Conservation (phyloP, 2,329 filamentous ascomycete species). For the Rosellinia necatrix region DNA sequence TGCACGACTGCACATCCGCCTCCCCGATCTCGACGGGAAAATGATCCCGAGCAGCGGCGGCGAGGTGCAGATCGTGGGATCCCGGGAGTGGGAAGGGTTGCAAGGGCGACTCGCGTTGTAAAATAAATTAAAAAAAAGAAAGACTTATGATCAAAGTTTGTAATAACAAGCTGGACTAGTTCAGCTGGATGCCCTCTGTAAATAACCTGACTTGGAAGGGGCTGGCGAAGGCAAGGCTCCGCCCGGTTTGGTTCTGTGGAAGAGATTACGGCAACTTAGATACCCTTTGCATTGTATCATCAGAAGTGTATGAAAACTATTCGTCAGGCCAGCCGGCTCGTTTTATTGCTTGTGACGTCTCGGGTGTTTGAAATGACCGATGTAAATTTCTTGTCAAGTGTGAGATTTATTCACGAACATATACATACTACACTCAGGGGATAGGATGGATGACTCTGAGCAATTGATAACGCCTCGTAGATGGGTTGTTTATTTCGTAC, state of each 20-base stretch:
- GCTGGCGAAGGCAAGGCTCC: not conserved
- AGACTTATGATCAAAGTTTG: constrained; percentile 11
- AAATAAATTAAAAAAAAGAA: not conserved
- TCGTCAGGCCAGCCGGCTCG: constrained; percentile 9
- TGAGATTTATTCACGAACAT: not conserved
- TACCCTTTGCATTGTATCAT: constrained; percentile 30
- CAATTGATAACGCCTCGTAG: constrained; percentile 1
- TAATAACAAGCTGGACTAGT: not conserved
- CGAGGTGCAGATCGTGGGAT: constrained; percentile 57
- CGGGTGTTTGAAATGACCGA: not conserved
- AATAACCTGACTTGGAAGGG: not conserved
- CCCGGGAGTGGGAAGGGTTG: constrained; percentile 59
- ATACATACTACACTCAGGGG: not conserved
- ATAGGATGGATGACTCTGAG: not conserved
- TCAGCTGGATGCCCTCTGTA: constrained; percentile 6
- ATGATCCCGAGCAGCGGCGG: constrained; percentile 42
- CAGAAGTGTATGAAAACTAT: constrained; percentile 17
- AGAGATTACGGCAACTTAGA: constrained; percentile 21
- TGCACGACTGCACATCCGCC: constrained; percentile 55
- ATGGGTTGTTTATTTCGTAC: not conserved
- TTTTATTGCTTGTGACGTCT: constrained; percentile 5
- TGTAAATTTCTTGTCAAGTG: not conserved
- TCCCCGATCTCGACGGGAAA: constrained; percentile 54
- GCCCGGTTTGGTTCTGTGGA: not conserved
- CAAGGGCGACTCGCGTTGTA: constrained; percentile 48